These are phyloP conservation scores for Monosporozyma yasuniensis DNA, from an alignment of 805 yeast genomes.

Conservation along the genomic window DNA sequence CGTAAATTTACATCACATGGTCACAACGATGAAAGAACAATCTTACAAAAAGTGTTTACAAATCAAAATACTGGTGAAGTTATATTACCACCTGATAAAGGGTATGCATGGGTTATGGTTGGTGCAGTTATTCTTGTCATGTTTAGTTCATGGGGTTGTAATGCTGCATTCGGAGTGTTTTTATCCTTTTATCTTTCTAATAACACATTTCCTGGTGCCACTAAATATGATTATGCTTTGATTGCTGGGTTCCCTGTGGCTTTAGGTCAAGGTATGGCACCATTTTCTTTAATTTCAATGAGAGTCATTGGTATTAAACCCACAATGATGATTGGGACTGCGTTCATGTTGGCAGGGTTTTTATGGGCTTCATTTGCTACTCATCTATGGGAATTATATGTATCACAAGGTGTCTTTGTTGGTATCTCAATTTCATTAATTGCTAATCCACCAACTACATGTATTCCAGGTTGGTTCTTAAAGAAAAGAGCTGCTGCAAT, in stretches of 20 bases:
- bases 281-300: slow-evolving; percentile 43
- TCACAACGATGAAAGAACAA: slow-evolving; percentile 3
- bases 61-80: slow-evolving; percentile 28
- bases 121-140: slow-evolving; percentile 42
- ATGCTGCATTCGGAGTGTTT: slow-evolving; percentile 55
- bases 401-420: slow-evolving; percentile 58
- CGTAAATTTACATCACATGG: background rate
- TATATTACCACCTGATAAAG: slow-evolving; percentile 49
- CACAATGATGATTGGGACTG: slow-evolving; percentile 43
- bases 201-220: slow-evolving; percentile 45
- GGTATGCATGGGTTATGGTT: slow-evolving; percentile 59
- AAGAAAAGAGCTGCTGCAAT: slow-evolving; percentile 50
- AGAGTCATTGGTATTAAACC: slow-evolving; percentile 42
- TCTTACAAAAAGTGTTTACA: slow-evolving; percentile 25
- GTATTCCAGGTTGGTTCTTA: slow-evolving; percentile 65
- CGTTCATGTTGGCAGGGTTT: slow-evolving; percentile 44
- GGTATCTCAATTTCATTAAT: slow-evolving; percentile 45
- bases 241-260: slow-evolving; percentile 61
- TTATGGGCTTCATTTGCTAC: slow-evolving; percentile 53
- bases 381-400: slow-evolving; percentile 52
- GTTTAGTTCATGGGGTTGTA: slow-evolving; percentile 66
- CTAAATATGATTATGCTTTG: slow-evolving; percentile 50
- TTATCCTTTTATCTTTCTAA: slow-evolving; percentile 47
- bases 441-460: slow-evolving; percentile 47
- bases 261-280: slow-evolving; percentile 50